Base-by-base conservation (phyloP, 2,329 filamentous ascomycete species). In the Fonsecaea pedrosoi region DNA sequence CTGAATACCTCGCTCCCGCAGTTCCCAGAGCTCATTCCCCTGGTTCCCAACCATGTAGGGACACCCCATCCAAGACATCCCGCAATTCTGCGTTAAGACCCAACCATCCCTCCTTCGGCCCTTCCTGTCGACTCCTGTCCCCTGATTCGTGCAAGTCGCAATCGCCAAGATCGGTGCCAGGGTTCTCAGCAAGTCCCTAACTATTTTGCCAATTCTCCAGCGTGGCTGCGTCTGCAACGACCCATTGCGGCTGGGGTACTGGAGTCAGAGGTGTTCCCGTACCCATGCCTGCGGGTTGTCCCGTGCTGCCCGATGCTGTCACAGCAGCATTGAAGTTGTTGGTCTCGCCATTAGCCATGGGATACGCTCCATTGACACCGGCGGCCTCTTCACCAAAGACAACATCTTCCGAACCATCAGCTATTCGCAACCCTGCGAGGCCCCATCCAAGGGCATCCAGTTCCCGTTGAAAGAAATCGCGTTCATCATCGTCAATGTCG, bases 381-480 rank as follows among this genome's bases (percentile, higher is more conserved):
- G 58, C 37, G 25, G 72, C 72, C 45, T 73, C 72, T 62, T 73
- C 72, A 9, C 72, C 72, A 64, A 72, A 73, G 12, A 62, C 67
- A 53, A 72, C 69, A 35, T 71, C 71, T 30, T 72, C 70, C 8
- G 48, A 57, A 7, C 71, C 73, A 25, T 73, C 74, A 30, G 60
- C 68, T 15, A 66, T 54, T 6, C 64, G 68, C 54, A 72, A 32
- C 34, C 72, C 75, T n/a, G 74, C 75, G 59, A 79, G 70, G 1
- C 81, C 81, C 82, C 81, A 83, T 6, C 81, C 90, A 77, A 92
- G 83, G 76, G 87, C 91, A 75, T 94, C 91, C 59, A 94, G 80
- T 79, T 94, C 91, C 32, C 90, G 83, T 42, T 87, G 85, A 75
- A 94, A 94, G 76, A 94, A 94, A 75, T 94, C 91, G 69, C 90